These are phyloP conservation scores for Cryomyces antarcticus DNA, from an alignment of 495 filamentous ascomycete genomes.

Conservation along the genomic window DNA sequence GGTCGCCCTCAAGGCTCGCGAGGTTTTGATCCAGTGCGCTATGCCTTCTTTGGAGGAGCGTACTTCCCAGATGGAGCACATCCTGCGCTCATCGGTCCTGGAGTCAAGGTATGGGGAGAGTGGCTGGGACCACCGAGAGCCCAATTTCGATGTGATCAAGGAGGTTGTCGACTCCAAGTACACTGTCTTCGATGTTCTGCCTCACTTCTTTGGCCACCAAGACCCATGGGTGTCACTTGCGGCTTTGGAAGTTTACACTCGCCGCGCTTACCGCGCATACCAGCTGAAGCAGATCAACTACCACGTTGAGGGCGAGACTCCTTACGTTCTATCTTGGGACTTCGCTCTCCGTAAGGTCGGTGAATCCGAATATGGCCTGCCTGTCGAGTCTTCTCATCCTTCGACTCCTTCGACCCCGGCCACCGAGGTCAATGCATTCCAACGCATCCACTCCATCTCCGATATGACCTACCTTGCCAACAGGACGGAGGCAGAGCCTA, in stretches of 20 bases:
- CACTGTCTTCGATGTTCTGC: constrained; percentile 90
- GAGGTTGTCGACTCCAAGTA: constrained; percentile 97
- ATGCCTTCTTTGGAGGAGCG: constrained; percentile 91
- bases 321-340: constrained; percentile 81
- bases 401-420: constrained; percentile 72
- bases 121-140: constrained; percentile 90
- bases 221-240: constrained; percentile 92
- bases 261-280: constrained; percentile 92
- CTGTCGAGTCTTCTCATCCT: constrained; percentile 50
- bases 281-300: constrained; percentile 74
- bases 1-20: constrained; percentile 89
- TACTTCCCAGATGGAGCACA: constrained; percentile 93
- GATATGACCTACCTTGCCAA: constrained; percentile 77
- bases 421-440: constrained; percentile 34
- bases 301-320: constrained; percentile 53
- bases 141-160: constrained; percentile 67
- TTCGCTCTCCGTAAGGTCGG: constrained; percentile 84
- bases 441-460: constrained; percentile 79
- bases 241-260: constrained; percentile 86
- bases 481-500: constrained; percentile 46
- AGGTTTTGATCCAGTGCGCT: constrained; percentile 90
- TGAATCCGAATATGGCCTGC: constrained; percentile 67
- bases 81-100: constrained; percentile 88
- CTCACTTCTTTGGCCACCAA: constrained; percentile 79
- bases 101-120: constrained; percentile 94